phyloP scores from a whole-genome alignment of 2,329 filamentous ascomycete species.

The Penicillium frequentans region DNA sequence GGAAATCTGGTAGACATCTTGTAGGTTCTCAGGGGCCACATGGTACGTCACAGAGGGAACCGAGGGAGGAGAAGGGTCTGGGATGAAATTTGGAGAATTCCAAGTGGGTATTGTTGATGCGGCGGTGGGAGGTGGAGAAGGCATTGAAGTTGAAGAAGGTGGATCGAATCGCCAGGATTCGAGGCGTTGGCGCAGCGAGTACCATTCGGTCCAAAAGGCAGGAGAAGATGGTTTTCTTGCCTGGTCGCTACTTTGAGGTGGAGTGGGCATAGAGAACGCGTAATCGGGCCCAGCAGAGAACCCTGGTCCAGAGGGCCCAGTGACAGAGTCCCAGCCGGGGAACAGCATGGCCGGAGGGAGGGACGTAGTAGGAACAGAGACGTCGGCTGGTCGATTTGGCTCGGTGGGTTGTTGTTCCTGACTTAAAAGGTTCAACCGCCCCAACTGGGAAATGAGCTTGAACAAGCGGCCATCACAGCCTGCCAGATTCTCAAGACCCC shows the following conservation, averaged over 20 bases:
- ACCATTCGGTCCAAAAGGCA: conserved; percentile 84
- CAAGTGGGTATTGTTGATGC: conserved; percentile 14
- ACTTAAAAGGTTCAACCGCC: conserved; percentile 79
- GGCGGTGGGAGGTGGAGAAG: conserved; percentile 20
- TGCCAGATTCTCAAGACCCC: conserved; percentile 77
- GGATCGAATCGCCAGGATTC: conserved; percentile 77
- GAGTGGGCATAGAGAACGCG: conserved; percentile 34
- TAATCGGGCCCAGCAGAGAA: conserved; percentile 32
- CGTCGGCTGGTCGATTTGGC: conserved; percentile 22
- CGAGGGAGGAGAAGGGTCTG: conserved; percentile 30
- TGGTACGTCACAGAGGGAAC: conserved; percentile 24
- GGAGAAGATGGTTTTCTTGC: conserved; percentile 24
- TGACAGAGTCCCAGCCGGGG: conserved; percentile 20
- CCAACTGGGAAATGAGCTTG: conserved; percentile 79
- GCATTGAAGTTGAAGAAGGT: conserved; percentile 17
- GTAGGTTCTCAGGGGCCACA: conserved; percentile 60
- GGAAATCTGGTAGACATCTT: conserved; percentile 77
- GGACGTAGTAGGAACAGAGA: conserved; percentile 25
- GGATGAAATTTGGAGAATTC: conserved; percentile 23
- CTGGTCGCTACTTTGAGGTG: conserved; percentile 20
- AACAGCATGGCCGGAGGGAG: conserved; percentile 38
- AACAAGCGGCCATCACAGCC: conserved; percentile 87
- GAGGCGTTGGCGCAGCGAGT: conserved; percentile 71
- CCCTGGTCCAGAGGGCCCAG: conserved; percentile 33
- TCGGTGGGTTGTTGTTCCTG: conserved; percentile 56